Evolutionary conservation across 2,329 filamentous ascomycete species (phyloP).

Genomic region (Xylaria sp.): DNA sequence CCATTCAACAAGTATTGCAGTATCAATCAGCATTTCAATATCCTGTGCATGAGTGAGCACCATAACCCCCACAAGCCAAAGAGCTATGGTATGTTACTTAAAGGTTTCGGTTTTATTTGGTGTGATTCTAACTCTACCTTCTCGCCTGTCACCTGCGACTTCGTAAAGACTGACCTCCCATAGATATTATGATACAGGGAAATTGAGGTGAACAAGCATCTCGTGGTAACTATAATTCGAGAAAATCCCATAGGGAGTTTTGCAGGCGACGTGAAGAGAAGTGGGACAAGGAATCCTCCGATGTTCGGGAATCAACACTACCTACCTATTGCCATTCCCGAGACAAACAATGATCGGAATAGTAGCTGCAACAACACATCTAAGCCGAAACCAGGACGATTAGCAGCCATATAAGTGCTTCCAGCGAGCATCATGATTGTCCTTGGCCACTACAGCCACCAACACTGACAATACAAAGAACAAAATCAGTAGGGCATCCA

Average conservation of each 20-base stretch:
- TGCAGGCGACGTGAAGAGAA: background rate
- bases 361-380: background rate
- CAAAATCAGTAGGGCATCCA: background rate
- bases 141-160: background rate
- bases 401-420: background rate
- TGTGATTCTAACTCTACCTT: background rate
- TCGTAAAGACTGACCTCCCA: background rate
- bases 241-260: background rate
- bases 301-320: conserved; percentile 24
- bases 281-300: conserved; percentile 7
- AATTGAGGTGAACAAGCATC: background rate
- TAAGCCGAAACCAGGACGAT: background rate
- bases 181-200: background rate
- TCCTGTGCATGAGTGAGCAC: background rate
- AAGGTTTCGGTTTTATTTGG: background rate
- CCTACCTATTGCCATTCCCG: conserved; percentile 18
- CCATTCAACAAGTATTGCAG: background rate
- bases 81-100: too few relatives aligned
- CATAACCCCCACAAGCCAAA: background rate
- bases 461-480: background rate
- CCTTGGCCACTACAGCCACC: background rate
- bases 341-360: conserved; percentile 5
- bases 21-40: conserved; percentile 9
- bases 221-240: background rate
- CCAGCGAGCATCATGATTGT: background rate